phyloP scores from a whole-genome alignment of 2,329 filamentous ascomycete genomes.

The Fusarium sp. region DNA sequence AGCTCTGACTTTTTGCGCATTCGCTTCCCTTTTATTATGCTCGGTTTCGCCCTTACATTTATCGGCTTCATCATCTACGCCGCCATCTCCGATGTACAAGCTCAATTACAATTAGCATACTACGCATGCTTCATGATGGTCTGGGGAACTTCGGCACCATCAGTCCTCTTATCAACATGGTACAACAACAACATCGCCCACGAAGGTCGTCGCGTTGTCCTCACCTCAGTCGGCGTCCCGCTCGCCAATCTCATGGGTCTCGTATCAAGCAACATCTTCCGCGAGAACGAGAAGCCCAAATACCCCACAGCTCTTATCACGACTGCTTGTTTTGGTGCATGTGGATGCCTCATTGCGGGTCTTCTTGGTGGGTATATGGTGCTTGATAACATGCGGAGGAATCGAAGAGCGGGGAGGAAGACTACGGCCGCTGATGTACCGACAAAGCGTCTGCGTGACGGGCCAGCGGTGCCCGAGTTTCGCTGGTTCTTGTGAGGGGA shows the following conservation, averaged over 20 bases:
- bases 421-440: conserved; percentile 12
- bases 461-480: conserved; percentile 16
- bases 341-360: conserved; percentile 66
- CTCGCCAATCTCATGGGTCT: conserved; percentile 58
- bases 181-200: background rate
- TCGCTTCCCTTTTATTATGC: conserved; percentile 13
- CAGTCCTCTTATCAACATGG: conserved; percentile 8
- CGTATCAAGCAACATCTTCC: conserved; percentile 76
- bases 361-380: conserved; percentile 72
- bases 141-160: conserved; percentile 14
- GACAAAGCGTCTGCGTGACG: background rate
- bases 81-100: conserved; percentile 11
- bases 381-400: conserved; percentile 54
- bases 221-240: background rate
- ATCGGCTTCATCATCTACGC: conserved; percentile 21
- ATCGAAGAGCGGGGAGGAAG: conserved; percentile 10
- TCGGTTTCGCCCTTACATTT: conserved; percentile 3
- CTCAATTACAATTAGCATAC: conserved; percentile 7
- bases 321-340: conserved; percentile 72
- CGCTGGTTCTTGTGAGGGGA: conserved; percentile 14
- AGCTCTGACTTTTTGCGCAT: conserved; percentile 16
- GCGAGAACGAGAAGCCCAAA: conserved; percentile 70
- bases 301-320: conserved; percentile 75
- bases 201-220: accelerated
- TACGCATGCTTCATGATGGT: conserved; percentile 26